Evolutionary conservation across 2,329 filamentous ascomycete genomes (phyloP).

Genomic region (Talaromyces verruculosus): DNA sequence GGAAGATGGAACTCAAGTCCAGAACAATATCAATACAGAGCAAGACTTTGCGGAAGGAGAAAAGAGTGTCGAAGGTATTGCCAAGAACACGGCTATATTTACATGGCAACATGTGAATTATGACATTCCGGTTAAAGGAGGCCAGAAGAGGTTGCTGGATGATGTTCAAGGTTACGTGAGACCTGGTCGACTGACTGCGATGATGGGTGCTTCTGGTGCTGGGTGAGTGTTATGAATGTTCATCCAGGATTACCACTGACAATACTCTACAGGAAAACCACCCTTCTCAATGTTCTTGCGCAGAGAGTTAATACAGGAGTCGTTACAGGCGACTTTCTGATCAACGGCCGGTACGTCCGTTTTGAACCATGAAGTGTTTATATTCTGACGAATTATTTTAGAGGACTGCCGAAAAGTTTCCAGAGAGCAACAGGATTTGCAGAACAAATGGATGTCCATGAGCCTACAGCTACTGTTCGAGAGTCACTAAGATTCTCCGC

Average conservation of each 20-base stretch:
- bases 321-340: conserved; percentile 46
- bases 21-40: conserved; percentile 24
- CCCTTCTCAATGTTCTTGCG: conserved; percentile 49
- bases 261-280: conserved; percentile 45
- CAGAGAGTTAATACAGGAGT: conserved; percentile 48
- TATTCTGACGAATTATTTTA: conserved; percentile 19
- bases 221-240: conserved; percentile 31
- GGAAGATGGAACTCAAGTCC: conserved; percentile 47
- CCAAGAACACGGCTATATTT: conserved; percentile 68
- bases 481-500: conserved; percentile 68
- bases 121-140: conserved; percentile 51
- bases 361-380: not conserved
- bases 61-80: conserved; percentile 51
- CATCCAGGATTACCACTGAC: not conserved
- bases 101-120: conserved; percentile 88
- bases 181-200: conserved; percentile 72
- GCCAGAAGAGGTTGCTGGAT: conserved; percentile 53
- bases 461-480: conserved; percentile 64
- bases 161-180: conserved; percentile 71
- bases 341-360: conserved; percentile 45
- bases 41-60: conserved; percentile 25
- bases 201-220: conserved; percentile 75
- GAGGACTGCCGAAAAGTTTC: conserved; percentile 49
- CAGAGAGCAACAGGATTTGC: conserved; percentile 56
- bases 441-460: conserved; percentile 67